phyloP scores from a whole-genome alignment of 2,329 filamentous ascomycete genomes.

The Magnaporthiopsis incrustans region DNA sequence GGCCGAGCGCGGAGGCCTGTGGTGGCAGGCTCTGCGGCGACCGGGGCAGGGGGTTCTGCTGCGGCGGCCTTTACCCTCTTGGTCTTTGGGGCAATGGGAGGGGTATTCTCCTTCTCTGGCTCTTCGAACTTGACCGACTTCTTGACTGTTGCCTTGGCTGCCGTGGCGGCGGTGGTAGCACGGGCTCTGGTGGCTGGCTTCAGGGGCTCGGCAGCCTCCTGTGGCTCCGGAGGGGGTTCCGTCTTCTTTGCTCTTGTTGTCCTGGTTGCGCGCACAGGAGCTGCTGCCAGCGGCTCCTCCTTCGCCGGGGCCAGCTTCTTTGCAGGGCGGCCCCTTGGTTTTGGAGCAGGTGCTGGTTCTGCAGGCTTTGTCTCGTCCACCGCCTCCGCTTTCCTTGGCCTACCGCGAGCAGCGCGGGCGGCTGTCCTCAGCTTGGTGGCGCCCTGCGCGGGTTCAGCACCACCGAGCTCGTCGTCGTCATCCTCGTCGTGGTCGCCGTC shows the following conservation, averaged over 20 bases:
- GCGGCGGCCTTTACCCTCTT: constrained; percentile 20
- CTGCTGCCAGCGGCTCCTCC: constrained; percentile 14
- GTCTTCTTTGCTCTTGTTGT: constrained; percentile 21
- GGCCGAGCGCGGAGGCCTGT: constrained; percentile 27
- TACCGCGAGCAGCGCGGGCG: constrained; percentile 35
- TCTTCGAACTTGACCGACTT: constrained; percentile 58
- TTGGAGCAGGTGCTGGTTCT: constrained; percentile 26
- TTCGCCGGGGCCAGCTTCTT: constrained; percentile 22
- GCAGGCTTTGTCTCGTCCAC: constrained; percentile 17
- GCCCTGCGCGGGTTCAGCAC: constrained; percentile 11
- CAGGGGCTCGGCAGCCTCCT: constrained; percentile 7
- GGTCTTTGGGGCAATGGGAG: constrained; percentile 28
- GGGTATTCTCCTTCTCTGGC: constrained; percentile 56
- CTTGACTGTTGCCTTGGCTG: constrained; percentile 39
- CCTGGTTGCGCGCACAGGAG: constrained; percentile 21
- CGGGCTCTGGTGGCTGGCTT: constrained; percentile 31
- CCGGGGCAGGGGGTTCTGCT: constrained; percentile 12
- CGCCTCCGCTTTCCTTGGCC: constrained; percentile 34
- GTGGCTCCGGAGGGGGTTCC: background rate
- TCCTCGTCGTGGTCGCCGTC: constrained; percentile 38
- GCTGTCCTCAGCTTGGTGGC: constrained; percentile 15
- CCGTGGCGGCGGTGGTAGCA: constrained; percentile 26
- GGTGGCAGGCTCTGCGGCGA: constrained; percentile 12
- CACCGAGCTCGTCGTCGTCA: constrained; percentile 23
- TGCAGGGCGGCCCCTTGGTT: constrained; percentile 20